Evolutionary conservation across 371 early-diverging fungal species (phyloP), one percentile per base, ranked within the genome.

Genomic region (Coemansia linderi): DNA sequence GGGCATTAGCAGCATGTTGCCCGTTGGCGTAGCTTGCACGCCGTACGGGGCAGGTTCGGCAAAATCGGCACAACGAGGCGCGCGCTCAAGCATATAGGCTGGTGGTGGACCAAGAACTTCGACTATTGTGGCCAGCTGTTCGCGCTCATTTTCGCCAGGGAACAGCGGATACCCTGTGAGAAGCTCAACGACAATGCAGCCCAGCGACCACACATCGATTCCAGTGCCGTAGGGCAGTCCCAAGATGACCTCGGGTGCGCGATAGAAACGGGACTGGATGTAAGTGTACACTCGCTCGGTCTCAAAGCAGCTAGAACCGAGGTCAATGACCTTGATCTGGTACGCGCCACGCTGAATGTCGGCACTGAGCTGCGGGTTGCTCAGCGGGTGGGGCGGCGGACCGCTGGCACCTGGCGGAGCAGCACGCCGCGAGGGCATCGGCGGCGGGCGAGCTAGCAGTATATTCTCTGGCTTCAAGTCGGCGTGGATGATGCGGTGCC

Each of bases 171-270:
- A 88, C 0, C 94, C 95, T 9, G 93, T 91, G 62, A 91, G 87
- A 31, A 99, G 86, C 78, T 99, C 99, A 9, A 92, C 95, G 8
- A 99, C 86, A 50, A 99, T 99, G 80, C 99, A 99, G 3, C 99
- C 99, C 41, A 99, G 82, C 65, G 93, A 92, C 99, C 99, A 99
- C 90, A 99, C 96, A 83, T 99, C 99, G 69, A 99, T 95, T 4
- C 94, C 88, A 75, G 87, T 93, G 65, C 87, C 89, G 79, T 99
- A 99, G 4, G 87, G 83, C 75, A 91, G 68, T 63, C 96, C 97
- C 58, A 98, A 78, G 22, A 99, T 89, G 33, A 99, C 96, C 79
- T 99, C 99, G 10, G 99, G 98, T 12, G 95, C 93, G 24, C 99
- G 89, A 78, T 99, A 99, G 84, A 97, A 99, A 58, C 99, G 90